Evolutionary conservation across 31 red algal species (phyloP).

Genomic region (Pterothamnion heteromorphum): DNA sequence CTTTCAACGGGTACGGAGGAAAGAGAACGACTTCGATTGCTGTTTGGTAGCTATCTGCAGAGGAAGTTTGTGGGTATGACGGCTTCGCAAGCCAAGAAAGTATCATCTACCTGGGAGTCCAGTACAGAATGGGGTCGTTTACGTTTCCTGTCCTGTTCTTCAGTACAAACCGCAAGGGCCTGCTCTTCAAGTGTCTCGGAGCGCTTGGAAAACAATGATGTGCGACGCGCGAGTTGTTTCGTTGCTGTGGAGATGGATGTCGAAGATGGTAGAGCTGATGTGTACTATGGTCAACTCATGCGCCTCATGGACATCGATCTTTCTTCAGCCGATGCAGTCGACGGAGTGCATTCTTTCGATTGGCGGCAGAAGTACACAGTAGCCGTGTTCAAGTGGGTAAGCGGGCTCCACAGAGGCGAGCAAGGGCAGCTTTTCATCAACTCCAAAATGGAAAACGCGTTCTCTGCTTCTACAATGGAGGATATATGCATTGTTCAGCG

Average conservation of each 20-base stretch:
- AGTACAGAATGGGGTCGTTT: too few relatives aligned
- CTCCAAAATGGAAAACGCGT: not conserved
- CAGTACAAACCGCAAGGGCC: not conserved
- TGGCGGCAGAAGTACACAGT: slow-evolving; percentile 4
- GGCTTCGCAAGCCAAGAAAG: too few relatives aligned
- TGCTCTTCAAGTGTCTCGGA: not conserved
- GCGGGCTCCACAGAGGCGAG: not conserved
- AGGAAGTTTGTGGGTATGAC: too few relatives aligned
- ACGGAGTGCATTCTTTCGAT: not conserved
- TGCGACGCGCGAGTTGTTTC: not conserved
- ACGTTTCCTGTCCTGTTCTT: too few relatives aligned
- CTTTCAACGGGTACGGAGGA: too few relatives aligned
- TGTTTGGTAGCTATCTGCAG: too few relatives aligned
- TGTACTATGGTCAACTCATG: not conserved
- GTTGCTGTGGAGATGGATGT: slow-evolving; percentile 8
- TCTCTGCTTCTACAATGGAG: not conserved
- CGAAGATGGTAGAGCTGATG: not conserved
- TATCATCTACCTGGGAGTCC: too few relatives aligned
- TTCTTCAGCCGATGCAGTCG: not conserved
- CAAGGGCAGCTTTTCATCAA: slow-evolving; percentile 13
- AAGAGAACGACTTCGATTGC: too few relatives aligned
- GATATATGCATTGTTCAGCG: not conserved
- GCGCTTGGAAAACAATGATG: not conserved
- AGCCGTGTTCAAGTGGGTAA: slow-evolving; percentile 6
- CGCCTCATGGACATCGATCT: not conserved